phyloP scores from a whole-genome alignment of 768 basidiomycete species.

The Mycena polygramma region DNA sequence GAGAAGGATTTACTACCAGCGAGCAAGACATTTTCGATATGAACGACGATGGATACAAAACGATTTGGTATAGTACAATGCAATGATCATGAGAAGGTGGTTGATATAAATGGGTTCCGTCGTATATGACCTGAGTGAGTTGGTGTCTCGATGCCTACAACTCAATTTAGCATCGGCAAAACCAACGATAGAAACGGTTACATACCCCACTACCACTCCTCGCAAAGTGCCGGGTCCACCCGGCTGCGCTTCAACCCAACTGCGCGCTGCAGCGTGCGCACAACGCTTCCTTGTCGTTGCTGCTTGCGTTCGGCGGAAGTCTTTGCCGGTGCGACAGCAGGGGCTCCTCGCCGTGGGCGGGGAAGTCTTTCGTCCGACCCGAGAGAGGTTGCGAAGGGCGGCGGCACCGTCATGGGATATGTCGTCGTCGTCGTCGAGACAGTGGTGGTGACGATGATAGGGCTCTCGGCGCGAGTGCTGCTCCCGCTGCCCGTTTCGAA shows the following conservation, averaged over 20 bases:
- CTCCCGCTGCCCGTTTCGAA: not conserved
- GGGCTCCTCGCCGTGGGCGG: slow-evolving; percentile 18
- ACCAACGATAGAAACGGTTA: not conserved
- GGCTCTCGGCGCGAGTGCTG: not conserved
- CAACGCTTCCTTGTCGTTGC: not conserved
- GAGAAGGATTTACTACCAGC: too few species aligned
- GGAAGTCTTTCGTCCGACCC: slow-evolving; percentile 24
- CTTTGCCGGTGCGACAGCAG: slow-evolving; percentile 6
- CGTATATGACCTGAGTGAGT: too few species aligned
- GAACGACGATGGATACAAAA: too few species aligned
- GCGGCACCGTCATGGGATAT: slow-evolving; percentile 13
- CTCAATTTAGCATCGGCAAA: too few species aligned
- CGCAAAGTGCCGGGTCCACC: slow-evolving; percentile 5
- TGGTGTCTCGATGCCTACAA: too few species aligned
- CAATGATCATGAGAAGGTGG: too few species aligned
- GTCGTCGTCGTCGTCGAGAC: slow-evolving; percentile 8
- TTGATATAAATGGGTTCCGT: not conserved
- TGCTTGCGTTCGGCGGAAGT: not conserved
- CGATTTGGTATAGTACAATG: too few species aligned
- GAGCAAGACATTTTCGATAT: too few species aligned
- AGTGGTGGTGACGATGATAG: slow-evolving; percentile 19
- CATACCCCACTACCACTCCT: slow-evolving; percentile 12
- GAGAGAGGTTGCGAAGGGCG: slow-evolving; percentile 20
- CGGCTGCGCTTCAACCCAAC: not conserved
- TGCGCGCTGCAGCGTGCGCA: not conserved